Base-by-base conservation (phyloP, 164 flowering plant species). In the Annona cherimola region DNA sequence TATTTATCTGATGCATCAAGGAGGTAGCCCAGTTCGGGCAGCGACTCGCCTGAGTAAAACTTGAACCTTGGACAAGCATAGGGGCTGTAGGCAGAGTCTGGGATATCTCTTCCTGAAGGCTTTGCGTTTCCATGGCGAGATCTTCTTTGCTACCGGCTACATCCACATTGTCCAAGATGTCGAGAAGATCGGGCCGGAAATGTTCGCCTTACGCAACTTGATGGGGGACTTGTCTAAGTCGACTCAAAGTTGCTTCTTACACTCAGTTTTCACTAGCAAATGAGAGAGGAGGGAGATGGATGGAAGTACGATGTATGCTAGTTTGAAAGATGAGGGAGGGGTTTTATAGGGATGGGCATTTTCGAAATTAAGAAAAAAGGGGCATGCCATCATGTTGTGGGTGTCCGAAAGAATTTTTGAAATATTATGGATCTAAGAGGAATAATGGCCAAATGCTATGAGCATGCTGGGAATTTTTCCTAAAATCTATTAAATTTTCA, bases 1-100 rank as follows among this genome's bases (percentile, higher is more conserved):
- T 91, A 94, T 66, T 89, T 90, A 61, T 89, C 97, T 0, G 97
- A 91, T 1, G 97, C 97, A 69, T 77, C 97, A 0, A 89, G 75
- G 26, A 91, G 89, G 73, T 74, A 89, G 1, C 86, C 94, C 0
- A 91, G 77, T 9, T 86, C 88, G 60, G 83, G 87, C 69, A 70
- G 86, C 4, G 84, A 72, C 7, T 80, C 85, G 67, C 70, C 63
- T 9, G 72, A 69, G 6, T 40, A 63, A 35, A 50, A 57, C 72
- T n/a, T 64, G 2, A 5, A 44, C 9, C 16, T 12, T 18, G 41
- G 19, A 20, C 16, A 20, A 8, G 41, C 12, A 20, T 40, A 11
- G 63, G 71, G 11, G 45, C 44, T n/a, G n/a, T n/a, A 14, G 61
- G 4, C 44, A 20, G 1, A 18, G 45, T 6, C 64, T 40, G 26